Percentiles rank a stretch among this genome's conserved stretches.
Conservation (phyloP, 345 rosid genomes). For the Syzygium oleosum region DNA sequence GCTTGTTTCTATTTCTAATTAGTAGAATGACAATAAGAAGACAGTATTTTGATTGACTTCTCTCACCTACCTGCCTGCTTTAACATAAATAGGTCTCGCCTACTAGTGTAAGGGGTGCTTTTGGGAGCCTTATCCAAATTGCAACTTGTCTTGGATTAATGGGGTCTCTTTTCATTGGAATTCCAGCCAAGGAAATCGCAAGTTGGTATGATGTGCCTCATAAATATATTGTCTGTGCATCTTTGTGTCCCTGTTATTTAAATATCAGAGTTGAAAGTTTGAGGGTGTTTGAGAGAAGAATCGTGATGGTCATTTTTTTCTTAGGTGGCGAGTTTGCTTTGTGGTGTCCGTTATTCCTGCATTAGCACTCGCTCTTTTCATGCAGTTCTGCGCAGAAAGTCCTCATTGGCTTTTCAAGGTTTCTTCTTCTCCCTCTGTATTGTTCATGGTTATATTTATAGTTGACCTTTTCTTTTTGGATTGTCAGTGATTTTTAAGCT, state of each 20-base stretch:
- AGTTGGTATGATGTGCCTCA: conserved; percentile 55
- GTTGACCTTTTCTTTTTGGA: background rate
- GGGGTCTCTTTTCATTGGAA: conserved; percentile 58
- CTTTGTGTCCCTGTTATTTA: background rate
- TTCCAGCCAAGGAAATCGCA: conserved; percentile 59
- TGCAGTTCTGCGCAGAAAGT: conserved; percentile 83
- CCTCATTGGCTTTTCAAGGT: conserved; percentile 99
- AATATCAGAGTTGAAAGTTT: background rate
- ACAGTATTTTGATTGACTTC: background rate
- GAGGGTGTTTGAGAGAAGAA: background rate
- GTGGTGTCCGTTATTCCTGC: conserved; percentile 74
- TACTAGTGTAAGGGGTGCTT: conserved; percentile 80
- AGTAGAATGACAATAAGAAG: background rate
- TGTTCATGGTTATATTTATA: background rate
- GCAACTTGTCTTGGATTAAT: conserved; percentile 80
- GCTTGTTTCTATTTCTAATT: background rate
- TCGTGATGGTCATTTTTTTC: background rate
- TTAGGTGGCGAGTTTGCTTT: conserved; percentile 95
- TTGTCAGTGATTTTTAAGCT: background rate
- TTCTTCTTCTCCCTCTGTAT: background rate
- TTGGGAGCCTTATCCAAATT: conserved; percentile 83
- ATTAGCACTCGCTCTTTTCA: conserved; percentile 50
- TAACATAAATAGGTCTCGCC: conserved; percentile 60
- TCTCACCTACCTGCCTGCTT: background rate
- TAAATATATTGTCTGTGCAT: background rate